Evolutionary conservation across 2,329 filamentous ascomycete species (phyloP).

Genomic region (Akanthomyces uredinophilus): DNA sequence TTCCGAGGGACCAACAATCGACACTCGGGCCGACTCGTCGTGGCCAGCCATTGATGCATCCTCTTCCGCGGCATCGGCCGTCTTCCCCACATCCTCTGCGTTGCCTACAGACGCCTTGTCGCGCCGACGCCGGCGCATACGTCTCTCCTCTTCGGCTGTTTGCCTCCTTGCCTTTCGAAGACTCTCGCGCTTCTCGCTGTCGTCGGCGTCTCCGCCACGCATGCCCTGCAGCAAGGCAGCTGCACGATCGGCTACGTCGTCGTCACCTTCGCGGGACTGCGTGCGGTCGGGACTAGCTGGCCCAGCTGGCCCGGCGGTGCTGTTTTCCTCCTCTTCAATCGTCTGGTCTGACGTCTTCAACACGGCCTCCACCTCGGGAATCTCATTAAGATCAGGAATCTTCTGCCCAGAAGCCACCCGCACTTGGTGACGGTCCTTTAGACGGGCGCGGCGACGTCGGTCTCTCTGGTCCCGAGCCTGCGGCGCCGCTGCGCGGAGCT

Average conservation of each 20-base stretch:
- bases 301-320: constrained; percentile 37
- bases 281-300: constrained; percentile 32
- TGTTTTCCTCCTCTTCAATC: constrained; percentile 42
- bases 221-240: constrained; percentile 80
- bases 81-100: constrained; percentile 20
- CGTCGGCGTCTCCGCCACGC: constrained; percentile 59
- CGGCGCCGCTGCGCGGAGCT: constrained; percentile 86
- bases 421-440: constrained; percentile 88
- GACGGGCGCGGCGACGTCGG: constrained; percentile 74
- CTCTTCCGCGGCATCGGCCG: constrained; percentile 20
- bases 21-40: constrained; percentile 7
- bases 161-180: constrained; percentile 60
- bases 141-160: constrained; percentile 74
- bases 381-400: constrained; percentile 65
- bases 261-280: constrained; percentile 44
- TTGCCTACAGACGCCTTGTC: constrained; percentile 48
- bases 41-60: constrained; percentile 18
- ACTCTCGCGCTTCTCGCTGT: constrained; percentile 51
- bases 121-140: constrained; percentile 60
- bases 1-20: not conserved
- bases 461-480: constrained; percentile 87
- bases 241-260: constrained; percentile 81
- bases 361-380: constrained; percentile 48
- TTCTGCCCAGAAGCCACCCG: constrained; percentile 85
- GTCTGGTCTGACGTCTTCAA: constrained; percentile 30